Base-by-base conservation (phyloP, 176 grass and related monocot species). In the Tuctoria greenei region DNA sequence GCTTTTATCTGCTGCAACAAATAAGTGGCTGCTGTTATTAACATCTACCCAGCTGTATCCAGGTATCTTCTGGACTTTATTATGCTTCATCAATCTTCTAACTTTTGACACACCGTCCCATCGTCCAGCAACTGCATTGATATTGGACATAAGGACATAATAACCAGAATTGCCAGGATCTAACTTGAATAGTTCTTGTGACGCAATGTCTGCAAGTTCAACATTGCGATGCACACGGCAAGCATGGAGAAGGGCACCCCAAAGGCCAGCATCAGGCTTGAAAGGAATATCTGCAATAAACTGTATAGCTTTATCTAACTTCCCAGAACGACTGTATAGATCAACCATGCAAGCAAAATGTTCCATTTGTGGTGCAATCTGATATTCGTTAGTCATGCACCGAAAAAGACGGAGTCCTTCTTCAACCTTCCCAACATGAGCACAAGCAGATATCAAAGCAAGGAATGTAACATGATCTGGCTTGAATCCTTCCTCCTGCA, bases 141-240 rank as follows among this genome's bases (percentile, higher is more conserved):
- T 88, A 84, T 97, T 97, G 50, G 93, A 91, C 86, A 93, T 90
- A 45, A 97, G 86, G 31, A 97, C 90, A 84, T 93, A 97, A 79
- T 93, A 97, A 51, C 93, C 93, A 76, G 93, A 93, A 80, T 97
- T 97, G 43, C 62, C 13, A 40, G 88, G 89, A 75, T 97, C 93
- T 76, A 93, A 71, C 45, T 89, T 76, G 47, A 89, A 89, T 36
- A 93, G 73, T 61, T 91, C 78, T 44, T 85, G 66, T 14, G 85
- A 93, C 47, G 88, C 93, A 26, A 97, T 60, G 27, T 90, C 88
- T 42, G 90, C 93, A 68, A 97, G 72, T 54, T 86, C 90, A 69
- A 90, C 64, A 49, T 93, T 86, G 43, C 85, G 79, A 88, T 90
- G 76, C 38, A 93, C 69, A 46, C 83, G 83, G 58, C 88, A 90